Evolutionary conservation across 441 rosid species (phyloP).

Genomic region (Adansonia gregorii): DNA sequence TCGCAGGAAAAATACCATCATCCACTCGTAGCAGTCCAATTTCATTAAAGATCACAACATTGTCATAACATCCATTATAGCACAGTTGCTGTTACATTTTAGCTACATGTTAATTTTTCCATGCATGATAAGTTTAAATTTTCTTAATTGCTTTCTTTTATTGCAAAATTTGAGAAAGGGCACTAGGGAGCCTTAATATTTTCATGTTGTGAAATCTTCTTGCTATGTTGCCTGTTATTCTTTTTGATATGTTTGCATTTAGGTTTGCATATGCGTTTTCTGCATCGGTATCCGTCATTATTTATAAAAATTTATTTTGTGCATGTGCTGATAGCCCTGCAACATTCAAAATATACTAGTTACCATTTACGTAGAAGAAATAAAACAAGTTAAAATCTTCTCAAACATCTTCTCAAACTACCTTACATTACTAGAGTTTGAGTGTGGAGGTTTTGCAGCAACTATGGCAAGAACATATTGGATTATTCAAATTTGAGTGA

Average conservation of each 20-base stretch:
- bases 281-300: not conserved
- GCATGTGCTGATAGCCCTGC: not conserved
- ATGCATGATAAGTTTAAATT: not conserved
- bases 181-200: conserved; percentile 3
- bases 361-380: not conserved
- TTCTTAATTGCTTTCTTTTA: not conserved
- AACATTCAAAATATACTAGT: conserved; percentile 6
- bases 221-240: conserved; percentile 8
- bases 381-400: conserved; percentile 1
- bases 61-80: conserved; percentile 1
- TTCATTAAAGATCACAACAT: conserved; percentile 10
- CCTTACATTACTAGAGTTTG: not conserved
- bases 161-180: conserved; percentile 8
- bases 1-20: not conserved
- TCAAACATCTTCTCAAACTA: conserved; percentile 11
- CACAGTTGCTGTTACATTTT: not conserved
- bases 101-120: not conserved
- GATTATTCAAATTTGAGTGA: conserved; percentile 1
- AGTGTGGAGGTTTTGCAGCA: conserved; percentile 1
- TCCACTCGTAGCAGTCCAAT: not conserved
- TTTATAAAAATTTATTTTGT: not conserved
- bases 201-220: conserved; percentile 22
- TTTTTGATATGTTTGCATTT: not conserved
- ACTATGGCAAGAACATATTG: conserved; percentile 14
- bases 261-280: not conserved